Base-by-base conservation (phyloP, 202 grass and related monocot species). In the Brachypodium distachyon region DNA sequence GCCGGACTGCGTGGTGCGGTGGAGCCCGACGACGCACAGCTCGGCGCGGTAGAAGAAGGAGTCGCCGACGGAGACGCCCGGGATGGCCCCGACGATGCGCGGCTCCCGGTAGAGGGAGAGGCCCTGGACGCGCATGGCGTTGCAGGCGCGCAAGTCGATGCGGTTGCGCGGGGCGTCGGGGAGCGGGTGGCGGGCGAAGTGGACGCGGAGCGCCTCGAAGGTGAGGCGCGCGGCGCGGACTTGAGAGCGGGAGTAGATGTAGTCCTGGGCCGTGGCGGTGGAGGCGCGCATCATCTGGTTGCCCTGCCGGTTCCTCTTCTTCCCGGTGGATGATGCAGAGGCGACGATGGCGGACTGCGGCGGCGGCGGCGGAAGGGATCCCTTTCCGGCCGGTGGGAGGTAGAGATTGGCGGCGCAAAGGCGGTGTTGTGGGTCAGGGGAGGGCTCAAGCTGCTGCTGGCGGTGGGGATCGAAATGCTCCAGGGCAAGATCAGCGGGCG, bases 31-130 rank as follows among this genome's bases (percentile, higher is more conserved):
- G 70, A 87, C 70, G 84, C 82, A 77, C 34, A 96, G 75, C 70
- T 96, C 93, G 46, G 84, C 89, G 19, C 93, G 86, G 84, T 89
- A 96, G 84, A 81, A 85, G 84, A 96, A 96, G 62, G 88, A 54
- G 44, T 96, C 93, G 23, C 89, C 93, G 52, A 90, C 57, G 34
- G 37, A 71, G 63, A 96, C 47, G 23, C 93, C 93, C 5, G 93
- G 93, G 19, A 96, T 73, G 57, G 71, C 1, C 12, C 93, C 93
- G 34, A 96, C 84, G 60, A 92, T 76, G 37, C 93, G 83, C 34
- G 49, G 19, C 7, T 83, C 62, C 40, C 85, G 89, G 78, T 87
- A 76, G 50, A 92, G 72, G 46, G 76, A 96, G 34, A 75, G 85
- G 34, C 84, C 89, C 10, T n/a, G 54, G 31, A 75, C 4, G 13